Conservation (phyloP, 1,139 yeast species). For the Lodderomyces pseudojiufengensis region DNA sequence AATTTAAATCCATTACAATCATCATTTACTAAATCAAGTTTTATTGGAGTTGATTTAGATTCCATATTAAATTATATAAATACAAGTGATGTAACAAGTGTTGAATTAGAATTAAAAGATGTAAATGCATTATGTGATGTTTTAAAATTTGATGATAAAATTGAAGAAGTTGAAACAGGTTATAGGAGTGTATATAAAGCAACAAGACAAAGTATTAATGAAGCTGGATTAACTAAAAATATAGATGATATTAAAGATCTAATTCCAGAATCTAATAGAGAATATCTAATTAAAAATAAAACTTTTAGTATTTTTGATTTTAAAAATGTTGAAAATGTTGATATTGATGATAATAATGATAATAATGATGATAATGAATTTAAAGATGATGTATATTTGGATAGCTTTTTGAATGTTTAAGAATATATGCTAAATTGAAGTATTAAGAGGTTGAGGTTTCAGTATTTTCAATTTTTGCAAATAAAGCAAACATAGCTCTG, state of each 20-base stretch:
- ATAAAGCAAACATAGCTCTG: no score
- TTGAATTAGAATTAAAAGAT: slow-evolving; percentile 71
- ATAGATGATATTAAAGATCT: slow-evolving; percentile 4
- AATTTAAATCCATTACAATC: slow-evolving; percentile 26
- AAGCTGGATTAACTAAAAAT: slow-evolving; percentile 43
- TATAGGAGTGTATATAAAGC: slow-evolving; percentile 54
- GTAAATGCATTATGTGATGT: slow-evolving; percentile 85
- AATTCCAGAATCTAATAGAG: slow-evolving; percentile 5
- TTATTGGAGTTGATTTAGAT: slow-evolving; percentile 64
- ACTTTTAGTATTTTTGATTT: slow-evolving; percentile 36
- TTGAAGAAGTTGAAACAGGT: slow-evolving; percentile 54
- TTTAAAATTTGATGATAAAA: slow-evolving; percentile 76
- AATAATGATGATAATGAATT: slow-evolving; percentile 27
- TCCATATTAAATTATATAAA: slow-evolving; percentile 74
- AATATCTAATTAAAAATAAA: slow-evolving; percentile 14
- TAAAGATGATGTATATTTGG: slow-evolving; percentile 36
- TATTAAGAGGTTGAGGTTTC: no score
- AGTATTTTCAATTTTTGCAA: no score
- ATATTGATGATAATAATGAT: neutral
- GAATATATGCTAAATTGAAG: no score
- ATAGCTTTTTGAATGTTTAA: slow-evolving; percentile 30
- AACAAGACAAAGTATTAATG: slow-evolving; percentile 59
- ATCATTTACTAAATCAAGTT: slow-evolving; percentile 47
- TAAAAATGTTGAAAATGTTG: no score
- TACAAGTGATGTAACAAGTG: slow-evolving; percentile 73